Conservation (phyloP, 257 asterid species). For the Nyctanthes arbortristis region DNA sequence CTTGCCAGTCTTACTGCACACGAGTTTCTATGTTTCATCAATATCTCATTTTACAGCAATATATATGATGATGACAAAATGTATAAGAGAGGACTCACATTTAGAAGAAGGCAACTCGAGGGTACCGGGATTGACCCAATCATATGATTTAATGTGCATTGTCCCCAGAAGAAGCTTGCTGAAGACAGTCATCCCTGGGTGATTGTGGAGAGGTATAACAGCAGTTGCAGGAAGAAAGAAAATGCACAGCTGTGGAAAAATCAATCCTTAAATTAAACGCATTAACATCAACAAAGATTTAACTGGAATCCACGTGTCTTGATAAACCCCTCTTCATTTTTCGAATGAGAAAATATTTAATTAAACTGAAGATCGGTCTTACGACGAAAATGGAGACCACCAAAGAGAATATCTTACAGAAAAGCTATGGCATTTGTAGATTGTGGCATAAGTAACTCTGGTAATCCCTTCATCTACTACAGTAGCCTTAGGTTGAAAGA, state of each 20-base stretch:
- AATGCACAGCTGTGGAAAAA: slow-evolving; percentile 64
- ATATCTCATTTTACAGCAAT: not conserved
- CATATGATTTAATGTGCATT: slow-evolving; percentile 84
- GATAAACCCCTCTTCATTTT: no score
- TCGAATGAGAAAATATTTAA: no score
- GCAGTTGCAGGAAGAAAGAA: slow-evolving; percentile 67
- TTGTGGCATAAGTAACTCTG: slow-evolving; percentile 66
- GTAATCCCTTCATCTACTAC: slow-evolving; percentile 39
- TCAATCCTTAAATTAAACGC: no score
- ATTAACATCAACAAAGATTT: no score
- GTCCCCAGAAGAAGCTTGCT: slow-evolving; percentile 83
- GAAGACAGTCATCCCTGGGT: slow-evolving; percentile 88
- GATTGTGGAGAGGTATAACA: slow-evolving; percentile 91
- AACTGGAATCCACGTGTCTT: no score
- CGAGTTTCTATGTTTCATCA: slow-evolving; percentile 19
- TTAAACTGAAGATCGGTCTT: no score
- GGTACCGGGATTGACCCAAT: slow-evolving; percentile 54
- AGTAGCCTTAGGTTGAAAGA: slow-evolving; percentile 49
- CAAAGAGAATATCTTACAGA: slow-evolving; percentile 43
- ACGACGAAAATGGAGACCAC: not conserved
- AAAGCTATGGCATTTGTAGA: slow-evolving; percentile 52
- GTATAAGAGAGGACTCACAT: slow-evolving; percentile 39
- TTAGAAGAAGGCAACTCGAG: slow-evolving; percentile 26
- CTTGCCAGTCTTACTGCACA: slow-evolving; percentile 57
- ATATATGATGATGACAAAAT: not conserved